phyloP scores from a whole-genome alignment of 2,329 filamentous ascomycete species.

The Xylogone sp. region DNA sequence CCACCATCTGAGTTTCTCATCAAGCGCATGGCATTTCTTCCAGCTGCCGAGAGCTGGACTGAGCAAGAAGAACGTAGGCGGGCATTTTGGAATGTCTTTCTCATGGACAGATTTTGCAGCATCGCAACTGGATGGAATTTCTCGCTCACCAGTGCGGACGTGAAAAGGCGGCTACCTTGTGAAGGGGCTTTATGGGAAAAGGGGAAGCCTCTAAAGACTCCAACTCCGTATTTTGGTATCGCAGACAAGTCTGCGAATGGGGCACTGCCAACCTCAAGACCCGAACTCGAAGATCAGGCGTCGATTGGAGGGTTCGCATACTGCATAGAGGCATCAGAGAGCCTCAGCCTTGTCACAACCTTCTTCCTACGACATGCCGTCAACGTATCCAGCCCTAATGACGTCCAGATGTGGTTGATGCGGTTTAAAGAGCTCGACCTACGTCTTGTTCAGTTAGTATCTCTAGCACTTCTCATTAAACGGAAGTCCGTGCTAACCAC shows the following conservation, averaged over 20 bases:
- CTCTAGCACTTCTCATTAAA: too few relatives aligned
- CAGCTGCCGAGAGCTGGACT: conserved; percentile 24
- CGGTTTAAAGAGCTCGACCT: conserved; percentile 29
- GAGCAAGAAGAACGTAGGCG: conserved; percentile 32
- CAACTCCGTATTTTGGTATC: conserved; percentile 37
- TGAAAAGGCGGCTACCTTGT: conserved; percentile 30
- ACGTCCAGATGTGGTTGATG: conserved; percentile 31
- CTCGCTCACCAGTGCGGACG: conserved; percentile 30
- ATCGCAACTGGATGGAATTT: conserved; percentile 32
- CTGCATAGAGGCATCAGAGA: conserved; percentile 30
- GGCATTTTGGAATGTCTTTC: conserved; percentile 34
- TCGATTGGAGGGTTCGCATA: conserved; percentile 30
- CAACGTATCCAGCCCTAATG: conserved; percentile 21
- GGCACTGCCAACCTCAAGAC: conserved; percentile 14
- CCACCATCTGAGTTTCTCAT: conserved; percentile 26
- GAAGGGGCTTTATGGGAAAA: conserved; percentile 30
- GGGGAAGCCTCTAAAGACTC: conserved; percentile 18
- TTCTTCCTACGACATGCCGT: conserved; percentile 32
- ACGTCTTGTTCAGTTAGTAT: conserved; percentile 21
- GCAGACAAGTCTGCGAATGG: conserved; percentile 25
- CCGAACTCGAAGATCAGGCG: conserved; percentile 21
- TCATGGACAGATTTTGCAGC: conserved; percentile 34
- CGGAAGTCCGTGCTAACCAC: too few relatives aligned
- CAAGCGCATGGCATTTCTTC: conserved; percentile 32
- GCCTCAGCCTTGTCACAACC: conserved; percentile 29